phyloP scores from a whole-genome alignment of 768 basidiomycete genomes.

The Chalciporus piperatus region DNA sequence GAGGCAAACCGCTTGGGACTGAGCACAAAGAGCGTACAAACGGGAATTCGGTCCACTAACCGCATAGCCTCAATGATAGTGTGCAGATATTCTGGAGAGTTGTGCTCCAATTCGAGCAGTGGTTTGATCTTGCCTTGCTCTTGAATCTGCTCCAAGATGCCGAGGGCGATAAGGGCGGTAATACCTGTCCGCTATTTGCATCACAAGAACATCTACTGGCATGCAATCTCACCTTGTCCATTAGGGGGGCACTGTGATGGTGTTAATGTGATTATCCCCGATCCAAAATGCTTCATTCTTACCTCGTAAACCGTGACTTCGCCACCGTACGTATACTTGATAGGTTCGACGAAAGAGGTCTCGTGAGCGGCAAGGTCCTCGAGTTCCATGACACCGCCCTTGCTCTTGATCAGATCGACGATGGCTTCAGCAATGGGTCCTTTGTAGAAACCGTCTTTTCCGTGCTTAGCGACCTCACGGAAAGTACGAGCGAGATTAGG shows the following conservation, averaged over 20 bases:
- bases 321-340: slow-evolving; percentile 82
- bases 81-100: slow-evolving; percentile 88
- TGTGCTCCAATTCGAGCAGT: slow-evolving; percentile 81
- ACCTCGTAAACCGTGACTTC: slow-evolving; percentile 94
- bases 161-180: slow-evolving; percentile 88
- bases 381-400: slow-evolving; percentile 92
- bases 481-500: slow-evolving; percentile 85
- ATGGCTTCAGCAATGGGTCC: slow-evolving; percentile 88
- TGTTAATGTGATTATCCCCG: neutral
- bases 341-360: slow-evolving; percentile 81
- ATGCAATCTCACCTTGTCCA: slow-evolving; percentile 65
- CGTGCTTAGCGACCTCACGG: slow-evolving; percentile 71
- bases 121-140: slow-evolving; percentile 65
- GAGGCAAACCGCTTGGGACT: neutral
- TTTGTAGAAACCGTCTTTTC: slow-evolving; percentile 92
- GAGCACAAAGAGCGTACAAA: neutral
- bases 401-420: slow-evolving; percentile 77
- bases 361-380: slow-evolving; percentile 87
- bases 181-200: slow-evolving; percentile 47
- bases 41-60: slow-evolving; percentile 35
- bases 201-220: neutral
- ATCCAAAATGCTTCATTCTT: slow-evolving; percentile 10
- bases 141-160: slow-evolving; percentile 87
- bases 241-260: slow-evolving; percentile 83
- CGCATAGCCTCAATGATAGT: slow-evolving; percentile 81